Evolutionary conservation across 495 filamentous ascomycete genomes (phyloP).

Genomic region (Pseudevernia furfuracea): DNA sequence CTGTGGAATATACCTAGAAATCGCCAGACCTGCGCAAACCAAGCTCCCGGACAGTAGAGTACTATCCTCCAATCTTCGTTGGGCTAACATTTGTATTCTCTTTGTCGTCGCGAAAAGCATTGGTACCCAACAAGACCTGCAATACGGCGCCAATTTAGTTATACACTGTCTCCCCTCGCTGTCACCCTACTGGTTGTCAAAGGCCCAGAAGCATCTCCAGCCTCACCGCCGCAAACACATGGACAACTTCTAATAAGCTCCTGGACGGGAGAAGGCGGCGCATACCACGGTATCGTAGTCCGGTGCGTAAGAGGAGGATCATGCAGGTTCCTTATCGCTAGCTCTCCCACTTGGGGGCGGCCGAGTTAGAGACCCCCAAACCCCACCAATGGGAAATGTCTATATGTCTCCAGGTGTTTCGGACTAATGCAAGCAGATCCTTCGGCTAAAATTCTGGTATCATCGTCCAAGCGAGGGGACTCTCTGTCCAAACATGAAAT

Average conservation of each 20-base stretch:
- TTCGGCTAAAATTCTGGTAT: neutral
- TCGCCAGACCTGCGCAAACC: neutral
- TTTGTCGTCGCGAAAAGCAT: neutral
- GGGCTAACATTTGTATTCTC: neutral
- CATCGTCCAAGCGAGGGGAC: neutral
- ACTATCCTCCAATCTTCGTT: neutral
- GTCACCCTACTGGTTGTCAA: neutral
- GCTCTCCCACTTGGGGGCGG: neutral
- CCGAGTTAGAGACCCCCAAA: neutral
- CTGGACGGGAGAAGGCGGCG: conserved; percentile 5
- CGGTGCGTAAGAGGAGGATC: neutral
- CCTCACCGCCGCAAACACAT: neutral
- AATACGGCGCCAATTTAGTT: conserved; percentile 1
- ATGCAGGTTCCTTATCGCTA: neutral
- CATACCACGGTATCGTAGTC: neutral
- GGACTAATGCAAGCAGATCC: conserved; percentile 6
- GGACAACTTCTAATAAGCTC: neutral
- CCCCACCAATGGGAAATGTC: neutral
- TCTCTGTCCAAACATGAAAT: neutral
- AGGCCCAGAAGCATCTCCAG: neutral
- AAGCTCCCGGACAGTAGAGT: neutral
- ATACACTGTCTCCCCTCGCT: neutral
- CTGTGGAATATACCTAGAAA: neutral
- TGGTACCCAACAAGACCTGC: neutral
- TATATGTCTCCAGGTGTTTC: neutral